Evolutionary conservation across 2,329 filamentous ascomycete genomes (phyloP).

Genomic region (Stagonosporopsis rhizophila): DNA sequence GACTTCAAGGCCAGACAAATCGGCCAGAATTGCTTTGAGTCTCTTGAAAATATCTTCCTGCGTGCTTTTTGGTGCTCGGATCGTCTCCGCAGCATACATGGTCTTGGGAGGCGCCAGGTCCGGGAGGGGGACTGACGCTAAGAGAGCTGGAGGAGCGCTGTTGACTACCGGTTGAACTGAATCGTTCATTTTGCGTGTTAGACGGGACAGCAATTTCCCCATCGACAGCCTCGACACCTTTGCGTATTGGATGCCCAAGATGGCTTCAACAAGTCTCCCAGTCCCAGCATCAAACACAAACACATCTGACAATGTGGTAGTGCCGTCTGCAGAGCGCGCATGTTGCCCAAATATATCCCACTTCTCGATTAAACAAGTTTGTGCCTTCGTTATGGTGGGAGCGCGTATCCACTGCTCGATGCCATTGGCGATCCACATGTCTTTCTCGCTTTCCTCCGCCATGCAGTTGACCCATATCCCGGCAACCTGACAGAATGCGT

Average conservation of each 20-base stretch:
- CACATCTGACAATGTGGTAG: slow-evolving; percentile 40
- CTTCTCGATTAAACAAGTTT: slow-evolving; percentile 11
- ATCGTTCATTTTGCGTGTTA: not conserved
- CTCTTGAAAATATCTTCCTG: slow-evolving; percentile 1
- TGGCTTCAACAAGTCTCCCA: slow-evolving; percentile 36
- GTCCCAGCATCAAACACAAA: slow-evolving; percentile 44
- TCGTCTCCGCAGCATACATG: not conserved
- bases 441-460: slow-evolving; percentile 20
- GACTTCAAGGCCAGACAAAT: slow-evolving; percentile 17
- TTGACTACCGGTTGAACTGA: not conserved
- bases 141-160: no score
- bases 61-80: not conserved
- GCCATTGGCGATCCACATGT: slow-evolving; percentile 45
- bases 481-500: slow-evolving; percentile 45
- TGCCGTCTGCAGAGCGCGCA: slow-evolving; percentile 22
- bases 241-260: slow-evolving; percentile 43
- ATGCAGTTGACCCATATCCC: slow-evolving; percentile 44
- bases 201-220: slow-evolving; percentile 19
- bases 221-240: slow-evolving; percentile 31
- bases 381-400: slow-evolving; percentile 14
- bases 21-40: slow-evolving; percentile 12
- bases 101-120: not conserved
- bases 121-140: not conserved
- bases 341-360: slow-evolving; percentile 43
- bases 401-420: slow-evolving; percentile 41